A percentile compares a stretch with the other conserved stretches of the same genome.
Evolutionary conservation across 768 basidiomycete species (phyloP).

Genomic region (Suillus paluster): DNA sequence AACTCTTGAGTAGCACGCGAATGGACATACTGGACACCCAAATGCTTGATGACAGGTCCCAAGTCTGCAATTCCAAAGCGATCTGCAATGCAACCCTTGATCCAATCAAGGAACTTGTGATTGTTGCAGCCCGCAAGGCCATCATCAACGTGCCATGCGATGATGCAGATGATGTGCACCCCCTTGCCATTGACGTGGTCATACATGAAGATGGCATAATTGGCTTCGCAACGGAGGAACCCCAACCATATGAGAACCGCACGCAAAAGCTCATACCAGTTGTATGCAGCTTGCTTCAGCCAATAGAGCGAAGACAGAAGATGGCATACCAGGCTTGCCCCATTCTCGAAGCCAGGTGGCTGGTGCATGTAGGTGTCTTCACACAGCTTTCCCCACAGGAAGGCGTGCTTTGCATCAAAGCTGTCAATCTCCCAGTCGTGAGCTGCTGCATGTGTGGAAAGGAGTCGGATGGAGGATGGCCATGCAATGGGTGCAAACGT

Average conservation of each 20-base stretch:
- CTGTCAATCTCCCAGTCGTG: not conserved
- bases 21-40: too few species aligned
- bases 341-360: not conserved
- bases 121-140: too few species aligned
- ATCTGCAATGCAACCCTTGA: too few species aligned
- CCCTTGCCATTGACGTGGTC: not conserved
- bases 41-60: too few species aligned
- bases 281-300: too few species aligned
- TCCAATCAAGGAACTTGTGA: too few species aligned
- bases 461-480: not conserved
- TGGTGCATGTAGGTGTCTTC: not conserved
- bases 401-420: not conserved
- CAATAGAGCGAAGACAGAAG: not conserved
- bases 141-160: not conserved
- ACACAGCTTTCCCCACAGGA: not conserved
- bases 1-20: slow-evolving; percentile 45
- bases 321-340: not conserved
- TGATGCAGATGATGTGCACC: not conserved
- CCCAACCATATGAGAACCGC: not conserved
- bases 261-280: too few species aligned
- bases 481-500: too few species aligned
- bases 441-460: not conserved
- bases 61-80: too few species aligned
- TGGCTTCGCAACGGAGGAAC: not conserved
- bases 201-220: not conserved